These are phyloP conservation scores for Sapria himalayana DNA, from an alignment of 345 rosid species.

Conservation along the genomic window DNA sequence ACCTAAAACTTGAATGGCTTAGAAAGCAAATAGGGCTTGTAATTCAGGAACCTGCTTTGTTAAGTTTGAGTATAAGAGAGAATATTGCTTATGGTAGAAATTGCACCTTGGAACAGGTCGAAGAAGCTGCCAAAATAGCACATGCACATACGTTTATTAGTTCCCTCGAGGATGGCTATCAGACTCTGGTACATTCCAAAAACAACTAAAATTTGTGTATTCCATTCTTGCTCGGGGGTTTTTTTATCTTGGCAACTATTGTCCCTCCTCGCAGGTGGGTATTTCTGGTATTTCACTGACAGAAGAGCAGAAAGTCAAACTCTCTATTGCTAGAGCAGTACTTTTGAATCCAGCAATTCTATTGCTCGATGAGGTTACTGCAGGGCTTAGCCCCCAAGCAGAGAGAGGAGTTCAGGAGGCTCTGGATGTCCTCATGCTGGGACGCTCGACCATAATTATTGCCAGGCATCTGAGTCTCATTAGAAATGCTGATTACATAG, in stretches of 20 bases:
- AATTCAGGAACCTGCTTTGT: conserved; percentile 92
- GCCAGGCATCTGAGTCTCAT: conserved; percentile 87
- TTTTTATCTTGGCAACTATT: conserved; percentile 5
- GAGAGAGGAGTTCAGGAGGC: conserved; percentile 88
- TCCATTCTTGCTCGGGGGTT: conserved; percentile 2
- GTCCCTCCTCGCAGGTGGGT: conserved; percentile 42
- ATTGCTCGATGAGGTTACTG: conserved; percentile 94
- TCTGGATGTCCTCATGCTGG: conserved; percentile 88
- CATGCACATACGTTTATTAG: conserved; percentile 89
- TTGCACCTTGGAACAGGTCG: conserved; percentile 66
- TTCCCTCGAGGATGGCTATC: conserved; percentile 74
- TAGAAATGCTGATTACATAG: conserved; percentile 85
- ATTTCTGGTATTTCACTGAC: conserved; percentile 72
- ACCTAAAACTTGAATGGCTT: conserved; percentile 73
- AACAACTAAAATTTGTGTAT: not conserved
- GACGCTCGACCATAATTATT: conserved; percentile 87
- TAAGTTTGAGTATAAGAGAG: conserved; percentile 72
- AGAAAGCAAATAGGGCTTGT: conserved; percentile 94
- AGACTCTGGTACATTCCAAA: conserved; percentile 43
- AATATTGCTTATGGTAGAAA: conserved; percentile 83
- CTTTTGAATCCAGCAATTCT: conserved; percentile 76
- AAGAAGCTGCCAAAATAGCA: conserved; percentile 91
- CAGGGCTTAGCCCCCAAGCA: conserved; percentile 97
- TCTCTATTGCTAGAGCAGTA: conserved; percentile 96
- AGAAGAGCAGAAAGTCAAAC: conserved; percentile 84